Conservation (phyloP, 2,329 filamentous ascomycete genomes). For the Cercospora nicotianae region DNA sequence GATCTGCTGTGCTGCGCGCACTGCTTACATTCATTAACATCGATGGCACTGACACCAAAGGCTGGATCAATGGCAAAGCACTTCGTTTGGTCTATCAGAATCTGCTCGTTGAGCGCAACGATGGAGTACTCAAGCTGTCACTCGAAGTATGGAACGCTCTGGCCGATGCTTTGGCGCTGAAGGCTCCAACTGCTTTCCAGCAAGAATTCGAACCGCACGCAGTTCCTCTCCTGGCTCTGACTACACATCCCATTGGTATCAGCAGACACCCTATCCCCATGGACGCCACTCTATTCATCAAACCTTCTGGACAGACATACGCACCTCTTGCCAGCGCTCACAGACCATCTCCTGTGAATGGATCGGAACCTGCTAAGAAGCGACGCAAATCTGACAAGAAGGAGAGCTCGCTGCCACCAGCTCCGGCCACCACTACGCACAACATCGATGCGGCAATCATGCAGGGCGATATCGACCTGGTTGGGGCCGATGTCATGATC, state of each 20-base stretch:
- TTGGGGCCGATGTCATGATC: slow-evolving; percentile 84
- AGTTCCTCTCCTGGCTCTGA: slow-evolving; percentile 77
- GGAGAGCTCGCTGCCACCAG: slow-evolving; percentile 61
- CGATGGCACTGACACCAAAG: slow-evolving; percentile 73
- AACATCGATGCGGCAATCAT: slow-evolving; percentile 99
- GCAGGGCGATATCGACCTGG: slow-evolving; percentile 91
- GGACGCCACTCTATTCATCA: slow-evolving; percentile 85
- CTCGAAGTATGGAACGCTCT: slow-evolving; percentile 84
- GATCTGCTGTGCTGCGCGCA: slow-evolving; percentile 87
- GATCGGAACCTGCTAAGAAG: slow-evolving; percentile 69
- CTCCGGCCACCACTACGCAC: slow-evolving; percentile 62
- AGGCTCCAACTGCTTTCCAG: slow-evolving; percentile 64
- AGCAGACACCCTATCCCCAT: slow-evolving; percentile 88
- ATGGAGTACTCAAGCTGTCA: slow-evolving; percentile 76
- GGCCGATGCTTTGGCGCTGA: slow-evolving; percentile 63
- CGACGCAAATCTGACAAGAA: slow-evolving; percentile 82
- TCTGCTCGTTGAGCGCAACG: slow-evolving; percentile 86
- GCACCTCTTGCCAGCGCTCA: slow-evolving; percentile 50
- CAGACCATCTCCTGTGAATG: slow-evolving; percentile 48
- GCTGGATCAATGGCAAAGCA: slow-evolving; percentile 89
- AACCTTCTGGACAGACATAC: slow-evolving; percentile 86
- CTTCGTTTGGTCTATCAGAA: slow-evolving; percentile 92
- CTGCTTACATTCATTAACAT: slow-evolving; percentile 90
- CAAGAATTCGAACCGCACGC: slow-evolving; percentile 74
- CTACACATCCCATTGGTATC: slow-evolving; percentile 88